Evolutionary conservation across 257 asterid genomes (phyloP).

Genomic region (Petunia axillaris): DNA sequence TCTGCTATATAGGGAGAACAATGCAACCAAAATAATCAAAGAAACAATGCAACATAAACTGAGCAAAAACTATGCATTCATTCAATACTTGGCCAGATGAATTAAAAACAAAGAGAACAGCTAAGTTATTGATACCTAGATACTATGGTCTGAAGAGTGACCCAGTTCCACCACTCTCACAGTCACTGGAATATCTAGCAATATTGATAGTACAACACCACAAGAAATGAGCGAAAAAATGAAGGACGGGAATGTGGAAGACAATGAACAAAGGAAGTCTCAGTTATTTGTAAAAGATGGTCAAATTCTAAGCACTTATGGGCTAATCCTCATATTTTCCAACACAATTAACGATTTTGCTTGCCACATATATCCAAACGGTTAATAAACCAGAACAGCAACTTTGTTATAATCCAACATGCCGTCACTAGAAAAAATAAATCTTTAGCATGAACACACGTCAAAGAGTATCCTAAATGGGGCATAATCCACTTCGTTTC

Average conservation of each 20-base stretch:
- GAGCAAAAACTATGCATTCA: neutral
- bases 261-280: neutral
- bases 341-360: neutral
- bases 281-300: neutral
- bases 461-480: neutral
- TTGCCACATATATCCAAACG: constrained; percentile 3
- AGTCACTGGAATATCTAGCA: neutral
- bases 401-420: neutral
- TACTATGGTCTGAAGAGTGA: neutral
- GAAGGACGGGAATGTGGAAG: neutral
- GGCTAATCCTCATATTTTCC: neutral
- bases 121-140: neutral
- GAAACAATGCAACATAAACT: neutral
- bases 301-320: neutral
- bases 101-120: neutral
- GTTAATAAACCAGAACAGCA: neutral
- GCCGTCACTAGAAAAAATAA: neutral
- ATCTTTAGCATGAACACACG: neutral
- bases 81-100: neutral
- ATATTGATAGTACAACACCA: neutral
- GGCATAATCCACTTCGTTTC: neutral
- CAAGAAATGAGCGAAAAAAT: neutral
- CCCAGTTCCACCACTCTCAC: neutral
- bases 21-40: neutral
- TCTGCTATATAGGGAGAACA: neutral